Conservation (phyloP, 164 flowering plant genomes). For the Magnolia changhungtana region DNA sequence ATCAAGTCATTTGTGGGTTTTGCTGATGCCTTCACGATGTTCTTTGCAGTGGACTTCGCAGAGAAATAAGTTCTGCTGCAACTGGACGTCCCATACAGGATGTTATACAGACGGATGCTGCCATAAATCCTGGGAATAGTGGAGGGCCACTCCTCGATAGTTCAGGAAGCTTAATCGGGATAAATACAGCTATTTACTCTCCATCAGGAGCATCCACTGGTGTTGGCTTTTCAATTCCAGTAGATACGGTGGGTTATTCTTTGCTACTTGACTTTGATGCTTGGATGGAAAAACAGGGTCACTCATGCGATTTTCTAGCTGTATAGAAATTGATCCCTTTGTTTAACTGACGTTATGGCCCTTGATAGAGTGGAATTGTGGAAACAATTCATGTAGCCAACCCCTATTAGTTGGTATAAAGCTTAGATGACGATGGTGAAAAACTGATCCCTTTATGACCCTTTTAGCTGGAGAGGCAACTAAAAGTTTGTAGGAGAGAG, state of each 20-base stretch:
- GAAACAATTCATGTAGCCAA: too few species aligned
- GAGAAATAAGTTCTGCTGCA: conserved; percentile 97
- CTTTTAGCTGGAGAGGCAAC: too few species aligned
- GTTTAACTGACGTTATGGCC: neutral
- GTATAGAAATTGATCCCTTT: neutral
- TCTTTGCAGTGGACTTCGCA: conserved; percentile 68
- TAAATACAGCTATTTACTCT: conserved; percentile 94
- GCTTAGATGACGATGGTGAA: too few species aligned
- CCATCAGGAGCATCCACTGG: conserved; percentile 99
- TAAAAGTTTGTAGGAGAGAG: too few species aligned
- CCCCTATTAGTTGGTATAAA: too few species aligned
- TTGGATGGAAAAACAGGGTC: neutral
- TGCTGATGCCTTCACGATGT: conserved; percentile 4
- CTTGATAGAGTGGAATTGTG: too few species aligned
- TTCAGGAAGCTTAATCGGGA: conserved; percentile 89
- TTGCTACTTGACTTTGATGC: neutral
- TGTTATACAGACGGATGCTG: conserved; percentile 98
- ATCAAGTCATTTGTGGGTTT: neutral
- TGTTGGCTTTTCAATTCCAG: conserved; percentile 96
- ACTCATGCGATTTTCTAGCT: too few species aligned
- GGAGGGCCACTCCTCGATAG: conserved; percentile 98
- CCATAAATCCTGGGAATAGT: conserved; percentile 96
- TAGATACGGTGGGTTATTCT: conserved; percentile 58
- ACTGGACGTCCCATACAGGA: conserved; percentile 97
- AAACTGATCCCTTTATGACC: too few species aligned